Conservation (phyloP, 106 monocot species). For the Apostasia shenzhenica region DNA sequence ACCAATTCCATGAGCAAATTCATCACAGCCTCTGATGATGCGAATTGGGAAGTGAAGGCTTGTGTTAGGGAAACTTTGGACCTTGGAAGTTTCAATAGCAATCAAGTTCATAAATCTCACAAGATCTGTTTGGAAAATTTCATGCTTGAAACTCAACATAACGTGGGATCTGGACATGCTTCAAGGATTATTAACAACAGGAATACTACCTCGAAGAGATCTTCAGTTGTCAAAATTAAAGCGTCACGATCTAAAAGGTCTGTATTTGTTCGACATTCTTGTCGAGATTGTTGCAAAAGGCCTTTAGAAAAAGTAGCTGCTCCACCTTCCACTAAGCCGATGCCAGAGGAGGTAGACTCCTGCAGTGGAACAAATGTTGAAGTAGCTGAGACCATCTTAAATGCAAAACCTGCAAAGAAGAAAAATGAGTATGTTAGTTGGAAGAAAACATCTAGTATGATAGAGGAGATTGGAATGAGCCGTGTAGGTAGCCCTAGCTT, state of each 20-base stretch:
- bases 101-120: slow-evolving; percentile 1
- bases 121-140: slow-evolving; percentile 20
- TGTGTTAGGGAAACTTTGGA: slow-evolving; percentile 21
- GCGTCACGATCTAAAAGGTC: slow-evolving; percentile 15
- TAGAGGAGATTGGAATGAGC: slow-evolving; percentile 32
- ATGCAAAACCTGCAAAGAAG: slow-evolving; percentile 15
- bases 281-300: slow-evolving; percentile 11
- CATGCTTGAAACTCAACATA: slow-evolving; percentile 26
- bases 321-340: slow-evolving; percentile 11
- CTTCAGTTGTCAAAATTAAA: slow-evolving; percentile 28
- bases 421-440: slow-evolving; percentile 19
- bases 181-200: slow-evolving; percentile 15
- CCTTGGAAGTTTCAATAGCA: slow-evolving; percentile 4
- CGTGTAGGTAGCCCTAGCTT: slow-evolving; percentile 61
- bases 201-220: slow-evolving; percentile 17
- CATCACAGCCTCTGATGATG: slow-evolving; percentile 23
- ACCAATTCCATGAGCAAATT: slow-evolving; percentile 78
- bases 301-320: slow-evolving; percentile 16
- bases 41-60: slow-evolving; percentile 50
- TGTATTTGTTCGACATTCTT: slow-evolving; percentile 19
- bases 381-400: slow-evolving; percentile 10
- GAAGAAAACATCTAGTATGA: slow-evolving; percentile 19
- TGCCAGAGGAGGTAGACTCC: slow-evolving; percentile 64
- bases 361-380: slow-evolving; percentile 21
- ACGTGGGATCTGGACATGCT: slow-evolving; percentile 26